A percentile compares a stretch with the other conserved stretches of the same genome.
These are phyloP conservation scores for Aspergillus pseudotamarii DNA, from an alignment of 2,329 filamentous ascomycete species.

Conservation along the genomic window DNA sequence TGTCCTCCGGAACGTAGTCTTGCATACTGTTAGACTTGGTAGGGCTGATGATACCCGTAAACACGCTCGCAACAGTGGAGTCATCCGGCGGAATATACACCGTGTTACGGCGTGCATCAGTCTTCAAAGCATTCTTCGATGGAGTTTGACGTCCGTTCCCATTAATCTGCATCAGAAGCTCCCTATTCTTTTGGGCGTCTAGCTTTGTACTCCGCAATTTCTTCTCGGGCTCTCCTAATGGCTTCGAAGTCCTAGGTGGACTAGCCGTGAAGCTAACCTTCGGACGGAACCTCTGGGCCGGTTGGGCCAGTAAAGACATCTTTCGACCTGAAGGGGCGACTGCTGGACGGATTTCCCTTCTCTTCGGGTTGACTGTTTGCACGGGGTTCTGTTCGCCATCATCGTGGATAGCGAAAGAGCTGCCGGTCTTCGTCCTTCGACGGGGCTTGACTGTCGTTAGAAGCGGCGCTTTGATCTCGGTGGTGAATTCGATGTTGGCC, in stretches of 20 bases:
- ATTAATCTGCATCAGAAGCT: constrained; percentile 19
- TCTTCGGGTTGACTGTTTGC: constrained; percentile 16
- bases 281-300: constrained; percentile 44
- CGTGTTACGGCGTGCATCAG: constrained; percentile 38
- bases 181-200: constrained; percentile 19
- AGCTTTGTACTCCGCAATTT: constrained; percentile 13
- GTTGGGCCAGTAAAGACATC: constrained; percentile 42
- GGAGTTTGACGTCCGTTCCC: constrained; percentile 4
- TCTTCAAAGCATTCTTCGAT: constrained; percentile 29
- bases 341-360: constrained; percentile 21
- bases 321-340: constrained; percentile 24
- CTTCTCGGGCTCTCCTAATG: constrained; percentile 10
- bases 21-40: constrained; percentile 30
- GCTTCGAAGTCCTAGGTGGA: constrained; percentile 19
- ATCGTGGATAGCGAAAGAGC: constrained; percentile 44
- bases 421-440: constrained; percentile 28
- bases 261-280: constrained; percentile 32
- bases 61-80: constrained; percentile 44
- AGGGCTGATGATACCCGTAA: constrained; percentile 49
- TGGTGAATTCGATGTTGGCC: constrained; percentile 44
- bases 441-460: constrained; percentile 33
- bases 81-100: constrained; percentile 48
- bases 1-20: constrained; percentile 17
- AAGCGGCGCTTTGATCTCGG: constrained; percentile 37
- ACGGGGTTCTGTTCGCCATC: constrained; percentile 28